phyloP scores from a whole-genome alignment of 805 yeast genomes.

The Starmerella khaoyaiensis region DNA sequence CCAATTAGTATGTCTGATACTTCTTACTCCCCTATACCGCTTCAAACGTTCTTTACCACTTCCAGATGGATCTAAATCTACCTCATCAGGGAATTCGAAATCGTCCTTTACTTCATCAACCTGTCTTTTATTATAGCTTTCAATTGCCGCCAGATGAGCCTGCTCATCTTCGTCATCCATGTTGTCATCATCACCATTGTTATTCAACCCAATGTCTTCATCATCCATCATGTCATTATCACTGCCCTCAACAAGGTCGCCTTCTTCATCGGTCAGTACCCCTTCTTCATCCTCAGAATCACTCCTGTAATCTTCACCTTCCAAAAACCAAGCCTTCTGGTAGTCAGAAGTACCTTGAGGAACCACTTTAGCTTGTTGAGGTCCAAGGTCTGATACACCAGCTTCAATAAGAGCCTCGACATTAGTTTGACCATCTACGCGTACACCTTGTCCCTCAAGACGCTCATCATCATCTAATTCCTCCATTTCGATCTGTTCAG shows the following conservation, averaged over 20 bases:
- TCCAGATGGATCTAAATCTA: constrained; percentile 66
- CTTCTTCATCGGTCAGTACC: constrained; percentile 22
- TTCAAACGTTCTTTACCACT: constrained; percentile 62
- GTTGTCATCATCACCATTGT: constrained; percentile 26
- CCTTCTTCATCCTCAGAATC: constrained; percentile 29
- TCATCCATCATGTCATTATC: constrained; percentile 42
- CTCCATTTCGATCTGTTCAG: constrained; percentile 19
- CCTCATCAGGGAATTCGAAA: constrained; percentile 88
- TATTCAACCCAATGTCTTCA: constrained; percentile 33
- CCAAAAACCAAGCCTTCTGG: constrained; percentile 58
- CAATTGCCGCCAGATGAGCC: constrained; percentile 63
- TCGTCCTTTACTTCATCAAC: constrained; percentile 57
- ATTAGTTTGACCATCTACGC: constrained; percentile 46
- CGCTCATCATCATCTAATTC: constrained; percentile 23
- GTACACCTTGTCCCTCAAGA: constrained; percentile 33
- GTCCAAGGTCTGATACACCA: constrained; percentile 26
- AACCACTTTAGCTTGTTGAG: constrained; percentile 28
- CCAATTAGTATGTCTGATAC: constrained; percentile 72
- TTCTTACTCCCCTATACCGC: constrained; percentile 79
- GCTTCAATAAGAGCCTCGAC: constrained; percentile 30
- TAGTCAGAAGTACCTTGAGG: constrained; percentile 68
- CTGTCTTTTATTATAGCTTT: constrained; percentile 49
- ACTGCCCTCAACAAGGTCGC: constrained; percentile 18
- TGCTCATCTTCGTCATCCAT: constrained; percentile 27
- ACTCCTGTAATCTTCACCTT: constrained; percentile 34